A percentile compares a stretch with the other conserved stretches of the same genome.
Evolutionary conservation across 305 asterid species (phyloP).

Genomic region (Solanum hybrid): DNA sequence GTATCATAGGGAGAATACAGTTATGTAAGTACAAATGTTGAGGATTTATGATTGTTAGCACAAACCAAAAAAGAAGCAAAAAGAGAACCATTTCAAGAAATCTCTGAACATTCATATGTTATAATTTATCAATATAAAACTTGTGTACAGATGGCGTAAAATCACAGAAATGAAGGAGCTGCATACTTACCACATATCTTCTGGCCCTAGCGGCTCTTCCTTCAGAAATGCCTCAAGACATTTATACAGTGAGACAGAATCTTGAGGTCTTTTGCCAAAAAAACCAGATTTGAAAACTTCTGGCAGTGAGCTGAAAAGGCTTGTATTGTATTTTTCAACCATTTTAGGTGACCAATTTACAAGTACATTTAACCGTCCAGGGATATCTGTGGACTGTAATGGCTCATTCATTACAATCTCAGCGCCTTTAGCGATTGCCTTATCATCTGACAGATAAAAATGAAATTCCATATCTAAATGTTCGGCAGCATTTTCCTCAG

Average conservation of each 20-base stretch:
- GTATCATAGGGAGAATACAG: neutral
- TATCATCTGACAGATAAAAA: conserved; percentile 62
- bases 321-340: conserved; percentile 35
- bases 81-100: neutral
- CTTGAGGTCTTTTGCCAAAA: conserved; percentile 62
- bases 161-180: conserved; percentile 1
- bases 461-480: conserved; percentile 36
- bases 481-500: conserved; percentile 31
- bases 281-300: conserved; percentile 69
- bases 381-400: conserved; percentile 26
- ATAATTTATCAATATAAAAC: neutral
- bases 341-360: conserved; percentile 66
- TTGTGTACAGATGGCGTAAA: neutral
- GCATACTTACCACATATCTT: conserved; percentile 92
- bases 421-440: conserved; percentile 35
- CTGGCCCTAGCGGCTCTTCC: conserved; percentile 99
- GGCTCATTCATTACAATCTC: conserved; percentile 54
- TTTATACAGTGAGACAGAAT: conserved; percentile 73
- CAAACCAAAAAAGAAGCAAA: neutral
- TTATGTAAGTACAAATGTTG: neutral
- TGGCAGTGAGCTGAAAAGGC: conserved; percentile 49
- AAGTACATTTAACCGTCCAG: conserved; percentile 52
- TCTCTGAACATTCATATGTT: neutral
- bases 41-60: neutral
- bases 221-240: conserved; percentile 92